These are phyloP conservation scores for Creolimax fragrantissima DNA, from an alignment of 78 protist genomes.

Conservation along the genomic window DNA sequence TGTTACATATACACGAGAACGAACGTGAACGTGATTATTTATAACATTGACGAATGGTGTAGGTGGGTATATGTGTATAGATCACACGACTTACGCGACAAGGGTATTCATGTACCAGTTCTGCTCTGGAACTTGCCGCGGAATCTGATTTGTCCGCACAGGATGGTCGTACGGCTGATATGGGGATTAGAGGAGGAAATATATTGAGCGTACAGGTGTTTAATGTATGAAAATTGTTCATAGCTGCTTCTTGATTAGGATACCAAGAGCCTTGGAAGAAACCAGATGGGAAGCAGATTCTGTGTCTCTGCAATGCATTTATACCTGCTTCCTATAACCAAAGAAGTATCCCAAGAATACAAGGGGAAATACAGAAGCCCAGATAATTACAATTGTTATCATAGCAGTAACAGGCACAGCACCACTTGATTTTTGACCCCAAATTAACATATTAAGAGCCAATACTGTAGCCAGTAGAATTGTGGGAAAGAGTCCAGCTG, in stretches of 20 bases:
- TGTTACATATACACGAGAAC: too few relatives aligned
- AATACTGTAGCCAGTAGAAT: constrained; percentile 56
- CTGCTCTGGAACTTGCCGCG: constrained; percentile 63
- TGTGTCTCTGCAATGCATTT: too few relatives aligned
- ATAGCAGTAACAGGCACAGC: constrained; percentile 76
- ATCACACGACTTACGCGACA: constrained; percentile 15
- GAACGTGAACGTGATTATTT: too few relatives aligned
- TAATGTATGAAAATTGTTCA: too few relatives aligned
- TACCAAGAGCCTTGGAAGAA: too few relatives aligned
- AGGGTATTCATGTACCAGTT: constrained; percentile 79
- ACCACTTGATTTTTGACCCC: constrained; percentile 69
- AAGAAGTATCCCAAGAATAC: constrained; percentile 77
- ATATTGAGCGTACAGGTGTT: neutral
- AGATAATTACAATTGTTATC: constrained; percentile 57
- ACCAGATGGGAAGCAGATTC: too few relatives aligned
- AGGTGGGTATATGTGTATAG: too few relatives aligned
- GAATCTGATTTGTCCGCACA: constrained; percentile 77
- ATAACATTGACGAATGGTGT: too few relatives aligned
- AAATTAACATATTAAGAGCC: constrained; percentile 63
- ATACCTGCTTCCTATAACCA: constrained; percentile 63
- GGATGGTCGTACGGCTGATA: constrained; percentile 43
- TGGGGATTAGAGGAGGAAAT: neutral
- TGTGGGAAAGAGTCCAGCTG: constrained; percentile 9
- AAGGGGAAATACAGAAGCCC: constrained; percentile 88
- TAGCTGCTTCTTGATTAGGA: too few relatives aligned